Base-by-base conservation (phyloP, 805 yeast genomes). In the Wickerhamomyces chambardii region DNA sequence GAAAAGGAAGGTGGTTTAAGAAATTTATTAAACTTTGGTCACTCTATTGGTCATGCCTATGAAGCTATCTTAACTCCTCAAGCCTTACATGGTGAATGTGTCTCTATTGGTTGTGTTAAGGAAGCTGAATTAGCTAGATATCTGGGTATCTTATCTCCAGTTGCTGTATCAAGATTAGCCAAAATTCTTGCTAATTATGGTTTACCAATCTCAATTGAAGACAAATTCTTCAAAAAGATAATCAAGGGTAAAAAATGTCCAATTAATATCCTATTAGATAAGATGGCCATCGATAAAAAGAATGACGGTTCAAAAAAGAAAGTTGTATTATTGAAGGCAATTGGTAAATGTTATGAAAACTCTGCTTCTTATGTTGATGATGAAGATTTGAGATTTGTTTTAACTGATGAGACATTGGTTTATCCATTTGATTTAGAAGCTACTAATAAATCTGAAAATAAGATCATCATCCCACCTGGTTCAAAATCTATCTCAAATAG, bases 1-100 rank as follows among this genome's bases (percentile, higher is more conserved):
- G 98, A 92, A 60, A 81, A 95, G 51, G 98, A 92, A 60, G 86
- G 95, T 33, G 92, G 95, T 4, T 70, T 92, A 45, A 74, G 98
- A 61, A 92, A 92, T 58, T 63, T 92, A 44, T 69, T 92, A 40
- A 92, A 92, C 61, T 92, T 90, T 55, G 98, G 98, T 26, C 98
- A 92, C 58, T 75, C 96, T 21, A 89, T 92, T 49, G 98, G 98
- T 31, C 98, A 92, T 58, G 98, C 98, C 16, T 87, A 83, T 45
- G 98, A 92, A 64, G 97, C 98, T n/a, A 78, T 92, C 26, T 68
- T 92, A 42, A 89, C 97, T 4, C 98, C 98, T 8, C 86, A 89
- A 58, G 92, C 95, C 17, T 70, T 92, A 31, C 98, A 92, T 53
- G 98, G 98, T 40, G 98, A 92, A 61, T 92, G 98, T 70, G 98